Base-by-base conservation (phyloP, 2,329 filamentous ascomycete species). In the Phoma sp. region DNA sequence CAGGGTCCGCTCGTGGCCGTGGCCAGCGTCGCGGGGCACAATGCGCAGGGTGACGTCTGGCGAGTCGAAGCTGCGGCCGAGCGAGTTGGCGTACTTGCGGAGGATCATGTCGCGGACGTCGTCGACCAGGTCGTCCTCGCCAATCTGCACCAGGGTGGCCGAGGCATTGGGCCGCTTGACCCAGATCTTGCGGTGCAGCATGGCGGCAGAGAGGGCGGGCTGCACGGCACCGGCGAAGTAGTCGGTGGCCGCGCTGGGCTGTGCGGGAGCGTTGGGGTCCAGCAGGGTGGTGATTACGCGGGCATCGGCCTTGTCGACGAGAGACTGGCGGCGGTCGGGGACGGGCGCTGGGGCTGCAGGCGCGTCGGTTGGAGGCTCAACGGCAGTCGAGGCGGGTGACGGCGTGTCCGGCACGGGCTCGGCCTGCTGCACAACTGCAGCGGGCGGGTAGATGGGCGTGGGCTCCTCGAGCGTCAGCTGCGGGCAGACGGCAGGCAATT, bases 81-180 rank as follows among this genome's bases (percentile, higher is more conserved):
- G 82, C 11, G 92, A 96, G 76, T 99, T 98, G 65, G 87, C 86
- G 75, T 98, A 99, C 79, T 98, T 98, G 68, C 86, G 87, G 65
- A 98, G 79, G 52, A 98, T 95, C 81, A 91, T 86, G 65, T 97
- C 95, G 65, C 93, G 89, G 58, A 96, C 88, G 76, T 97, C 93
- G 74, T 99, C 95, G 52, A 98, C 93, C 65, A 98, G 79, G 70
- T 96, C 92, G 67, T 96, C 91, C 68, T 96, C 90, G 64, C 86
- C 83, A 66, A 96, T 89, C 57, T 89, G 86, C 50, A 99, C 89
- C 67, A 95, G 82, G 11, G 95, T 99, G 35, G 93, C 87, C 52
- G 93, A 97, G 55, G 88, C 90, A 61, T 88, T 84, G 18, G 90
- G 89, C 67, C 93, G 85, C 80, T 89, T 95, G 71, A 98, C 93